Base-by-base conservation (phyloP, 2,329 filamentous ascomycete genomes). In the Neofusicoccum ribis region DNA sequence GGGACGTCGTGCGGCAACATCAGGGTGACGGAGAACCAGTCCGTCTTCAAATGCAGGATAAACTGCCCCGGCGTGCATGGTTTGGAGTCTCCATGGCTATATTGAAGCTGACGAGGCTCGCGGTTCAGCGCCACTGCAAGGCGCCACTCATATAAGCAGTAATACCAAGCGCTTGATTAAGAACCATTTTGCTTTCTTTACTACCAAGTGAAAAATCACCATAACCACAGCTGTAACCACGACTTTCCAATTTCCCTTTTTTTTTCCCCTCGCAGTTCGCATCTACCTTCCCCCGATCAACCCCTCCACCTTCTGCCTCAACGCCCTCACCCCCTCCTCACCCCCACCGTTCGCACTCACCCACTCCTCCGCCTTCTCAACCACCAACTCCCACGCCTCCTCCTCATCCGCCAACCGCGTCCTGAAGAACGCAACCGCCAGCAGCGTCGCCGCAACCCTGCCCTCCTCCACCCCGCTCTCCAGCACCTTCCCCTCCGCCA, bases 341-440 rank as follows among this genome's bases (percentile, higher is more conserved):
- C 67, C 51, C 65, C 68, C 64, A 73, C 56, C 72, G 72, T 65
- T 46, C 1, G 36, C 68, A 37, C 70, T 68, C 51, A 88, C 62
- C 85, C 85, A 89, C 0, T 52, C 70, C 70, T 77, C 79, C 0
- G 85, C 87, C 79, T 89, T 90, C 9, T 84, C 83, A 15, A 83
- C 85, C 44, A 90, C 76, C 79, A 91, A 79, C 67, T 88, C 87
- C 88, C 88, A 91, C 6, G 81, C 80, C 2, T 87, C 88, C 71
- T 79, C 76, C 59, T 85, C 78, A 0, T 68, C 75, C 0, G 41
- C 69, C 65, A 86, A 69, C 63, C 78, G 81, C 46, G 60, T 72
- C 70, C 85, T 81, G 67, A 91, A 72, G 66, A 78, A 85, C 1
- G 74, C 77, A 7, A 88, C 64, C 1, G 82, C 84, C 34, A 85